phyloP scores from a whole-genome alignment of 495 filamentous ascomycete genomes.

The Aspergillus olivimuriae region DNA sequence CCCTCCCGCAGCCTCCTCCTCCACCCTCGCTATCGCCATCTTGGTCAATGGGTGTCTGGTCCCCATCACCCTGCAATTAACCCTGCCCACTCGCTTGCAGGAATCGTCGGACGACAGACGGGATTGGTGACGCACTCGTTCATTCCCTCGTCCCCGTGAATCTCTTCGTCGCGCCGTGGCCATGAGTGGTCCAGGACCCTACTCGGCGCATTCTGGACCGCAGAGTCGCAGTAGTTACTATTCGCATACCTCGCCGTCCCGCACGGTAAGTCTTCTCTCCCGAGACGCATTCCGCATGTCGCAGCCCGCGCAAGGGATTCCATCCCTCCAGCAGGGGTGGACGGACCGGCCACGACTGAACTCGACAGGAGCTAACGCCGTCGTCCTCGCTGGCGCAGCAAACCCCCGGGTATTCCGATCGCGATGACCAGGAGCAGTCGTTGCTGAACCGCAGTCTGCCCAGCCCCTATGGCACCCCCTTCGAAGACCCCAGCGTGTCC shows the following conservation, averaged over 20 bases:
- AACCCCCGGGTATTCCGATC: constrained; percentile 23
- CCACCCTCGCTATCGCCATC: background rate
- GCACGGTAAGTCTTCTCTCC: background rate
- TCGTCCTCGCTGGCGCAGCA: constrained; percentile 6
- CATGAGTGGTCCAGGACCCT: background rate
- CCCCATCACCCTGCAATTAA: background rate
- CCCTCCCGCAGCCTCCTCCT: background rate
- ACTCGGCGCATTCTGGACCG: background rate
- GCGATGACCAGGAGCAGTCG: constrained; percentile 23
- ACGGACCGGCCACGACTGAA: background rate
- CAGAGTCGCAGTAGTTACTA: constrained; percentile 3
- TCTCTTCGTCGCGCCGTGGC: no score
- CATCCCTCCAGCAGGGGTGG: background rate
- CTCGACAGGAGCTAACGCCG: background rate
- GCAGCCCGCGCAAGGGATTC: background rate
- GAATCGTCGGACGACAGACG: no score
- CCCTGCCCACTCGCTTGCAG: background rate
- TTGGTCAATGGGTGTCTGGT: background rate
- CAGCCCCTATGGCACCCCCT: constrained; percentile 52
- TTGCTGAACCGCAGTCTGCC: constrained; percentile 42
- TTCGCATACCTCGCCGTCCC: background rate
- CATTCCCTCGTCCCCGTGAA: no score
- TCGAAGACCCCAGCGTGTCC: constrained; percentile 72
- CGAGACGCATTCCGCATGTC: no score
- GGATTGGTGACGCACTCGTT: no score